These are phyloP conservation scores for Camellia japonica DNA, from an alignment of 148 eudicot genomes.

Conservation along the genomic window DNA sequence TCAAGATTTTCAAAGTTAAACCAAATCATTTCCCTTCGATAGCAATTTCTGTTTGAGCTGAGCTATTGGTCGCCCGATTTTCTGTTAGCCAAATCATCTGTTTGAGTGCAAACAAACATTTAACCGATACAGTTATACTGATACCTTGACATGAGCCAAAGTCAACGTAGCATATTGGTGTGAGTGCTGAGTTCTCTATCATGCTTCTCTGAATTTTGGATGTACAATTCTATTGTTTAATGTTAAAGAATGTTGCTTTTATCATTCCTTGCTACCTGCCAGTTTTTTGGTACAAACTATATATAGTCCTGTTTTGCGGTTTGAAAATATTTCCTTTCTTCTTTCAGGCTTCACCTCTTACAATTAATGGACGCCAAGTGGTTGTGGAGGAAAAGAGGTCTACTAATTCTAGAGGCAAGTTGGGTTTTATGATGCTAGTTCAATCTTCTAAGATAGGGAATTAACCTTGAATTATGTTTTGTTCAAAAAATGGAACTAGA, in stretches of 20 bases:
- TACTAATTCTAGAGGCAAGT: constrained; percentile 62
- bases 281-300: background rate
- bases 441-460: background rate
- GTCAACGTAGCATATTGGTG: background rate
- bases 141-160: background rate
- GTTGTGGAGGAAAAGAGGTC: constrained; percentile 78
- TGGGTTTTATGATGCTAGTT: background rate
- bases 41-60: background rate
- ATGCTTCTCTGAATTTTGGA: background rate
- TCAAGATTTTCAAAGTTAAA: background rate
- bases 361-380: constrained; percentile 56
- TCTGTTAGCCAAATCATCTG: background rate
- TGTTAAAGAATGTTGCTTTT: background rate
- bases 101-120: background rate
- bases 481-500: background rate
- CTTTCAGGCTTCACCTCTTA: constrained; percentile 34
- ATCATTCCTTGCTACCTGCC: background rate
- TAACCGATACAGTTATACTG: background rate
- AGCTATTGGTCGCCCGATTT: background rate
- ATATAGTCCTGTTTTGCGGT: background rate
- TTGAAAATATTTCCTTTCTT: background rate
- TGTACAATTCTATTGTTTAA: background rate
- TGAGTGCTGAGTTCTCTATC: background rate
- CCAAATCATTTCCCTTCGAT: background rate
- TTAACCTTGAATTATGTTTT: too few species aligned